Percentiles rank a stretch among this genome's conserved stretches.
Evolutionary conservation across 2,329 filamentous ascomycete genomes (phyloP).

Genomic region (Cladosporium halotolerans): DNA sequence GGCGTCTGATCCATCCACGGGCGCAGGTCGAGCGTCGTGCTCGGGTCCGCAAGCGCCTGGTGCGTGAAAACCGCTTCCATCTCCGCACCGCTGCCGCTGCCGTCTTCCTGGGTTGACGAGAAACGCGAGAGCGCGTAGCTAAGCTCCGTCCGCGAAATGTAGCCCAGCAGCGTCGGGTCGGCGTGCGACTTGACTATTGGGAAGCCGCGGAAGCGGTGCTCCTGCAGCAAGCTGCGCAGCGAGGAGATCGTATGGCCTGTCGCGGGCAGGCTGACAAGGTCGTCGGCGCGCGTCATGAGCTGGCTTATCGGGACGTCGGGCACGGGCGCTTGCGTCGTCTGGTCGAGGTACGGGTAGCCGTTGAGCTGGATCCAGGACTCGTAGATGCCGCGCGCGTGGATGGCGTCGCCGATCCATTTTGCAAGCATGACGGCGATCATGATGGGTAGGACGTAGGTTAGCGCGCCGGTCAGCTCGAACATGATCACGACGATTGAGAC

Average conservation of each 20-base stretch:
- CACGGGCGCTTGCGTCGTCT: conserved; percentile 68
- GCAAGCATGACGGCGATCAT: conserved; percentile 98
- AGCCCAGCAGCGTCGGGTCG: conserved; percentile 76
- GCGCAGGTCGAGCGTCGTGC: conserved; percentile 73
- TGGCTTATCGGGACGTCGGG: conserved; percentile 81
- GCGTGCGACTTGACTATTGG: conserved; percentile 76
- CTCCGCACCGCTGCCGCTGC: no score
- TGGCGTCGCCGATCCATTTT: conserved; percentile 96
- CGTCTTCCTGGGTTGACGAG: conserved; percentile 27
- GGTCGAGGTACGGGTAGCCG: conserved; percentile 91
- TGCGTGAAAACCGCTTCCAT: conserved; percentile 81
- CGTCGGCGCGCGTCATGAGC: conserved; percentile 88
- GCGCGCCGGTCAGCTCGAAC: conserved; percentile 94
- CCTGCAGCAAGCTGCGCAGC: conserved; percentile 63
- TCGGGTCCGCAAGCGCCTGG: conserved; percentile 72
- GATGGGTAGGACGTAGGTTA: conserved; percentile 94
- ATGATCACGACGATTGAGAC: conserved; percentile 98
- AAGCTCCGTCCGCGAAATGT: conserved; percentile 88
- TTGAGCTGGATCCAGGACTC: conserved; percentile 97
- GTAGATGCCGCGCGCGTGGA: conserved; percentile 89
- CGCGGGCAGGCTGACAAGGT: conserved; percentile 79
- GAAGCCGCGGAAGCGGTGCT: conserved; percentile 80
- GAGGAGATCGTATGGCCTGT: conserved; percentile 74
- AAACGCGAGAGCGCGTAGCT: conserved; percentile 68
- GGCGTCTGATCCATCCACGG: conserved; percentile 99